These are phyloP conservation scores for Penicillium macrosclerotiorum DNA, from an alignment of 495 filamentous ascomycete genomes.

Conservation along the genomic window DNA sequence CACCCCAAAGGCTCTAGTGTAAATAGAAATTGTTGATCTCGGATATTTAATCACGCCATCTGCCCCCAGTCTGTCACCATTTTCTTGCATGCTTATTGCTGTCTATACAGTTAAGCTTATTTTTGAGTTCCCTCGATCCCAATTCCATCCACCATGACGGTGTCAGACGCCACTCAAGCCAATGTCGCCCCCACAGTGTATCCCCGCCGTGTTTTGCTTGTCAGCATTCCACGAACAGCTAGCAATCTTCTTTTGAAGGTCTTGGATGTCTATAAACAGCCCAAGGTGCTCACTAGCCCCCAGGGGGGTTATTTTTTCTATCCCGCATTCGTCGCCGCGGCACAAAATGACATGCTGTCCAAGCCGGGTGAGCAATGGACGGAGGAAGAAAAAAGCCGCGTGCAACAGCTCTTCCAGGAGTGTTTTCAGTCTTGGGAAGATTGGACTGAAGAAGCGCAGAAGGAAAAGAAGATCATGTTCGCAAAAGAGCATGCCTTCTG, in stretches of 20 bases:
- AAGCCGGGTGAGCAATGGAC: constrained; percentile 30
- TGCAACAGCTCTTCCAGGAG: constrained; percentile 5
- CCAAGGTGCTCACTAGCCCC: constrained; percentile 26
- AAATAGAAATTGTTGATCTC: too few relatives aligned
- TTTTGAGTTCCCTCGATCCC: not conserved
- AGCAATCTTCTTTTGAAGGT: constrained; percentile 41
- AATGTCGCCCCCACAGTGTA: not conserved
- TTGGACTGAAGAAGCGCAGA: constrained; percentile 19
- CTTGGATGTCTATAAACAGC: constrained; percentile 37
- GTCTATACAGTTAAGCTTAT: constrained; percentile 7
- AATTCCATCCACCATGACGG: not conserved
- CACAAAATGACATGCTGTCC: constrained; percentile 3
- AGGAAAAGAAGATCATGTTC: constrained; percentile 28
- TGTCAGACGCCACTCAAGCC: not conserved
- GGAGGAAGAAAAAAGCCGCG: constrained; percentile 17
- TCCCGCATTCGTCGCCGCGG: constrained; percentile 7
- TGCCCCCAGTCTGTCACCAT: not conserved
- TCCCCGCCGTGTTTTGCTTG: constrained; percentile 12
- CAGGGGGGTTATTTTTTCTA: constrained; percentile 42
- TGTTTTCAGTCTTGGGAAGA: constrained; percentile 24
- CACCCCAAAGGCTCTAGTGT: too few relatives aligned
- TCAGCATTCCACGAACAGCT: constrained; percentile 42
- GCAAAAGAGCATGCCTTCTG: constrained; percentile 41
- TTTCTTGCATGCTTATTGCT: constrained; percentile 5
- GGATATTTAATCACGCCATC: constrained; percentile 11